Conservation (phyloP, 148 eudicot species). For the Salicornia ramosissima region DNA sequence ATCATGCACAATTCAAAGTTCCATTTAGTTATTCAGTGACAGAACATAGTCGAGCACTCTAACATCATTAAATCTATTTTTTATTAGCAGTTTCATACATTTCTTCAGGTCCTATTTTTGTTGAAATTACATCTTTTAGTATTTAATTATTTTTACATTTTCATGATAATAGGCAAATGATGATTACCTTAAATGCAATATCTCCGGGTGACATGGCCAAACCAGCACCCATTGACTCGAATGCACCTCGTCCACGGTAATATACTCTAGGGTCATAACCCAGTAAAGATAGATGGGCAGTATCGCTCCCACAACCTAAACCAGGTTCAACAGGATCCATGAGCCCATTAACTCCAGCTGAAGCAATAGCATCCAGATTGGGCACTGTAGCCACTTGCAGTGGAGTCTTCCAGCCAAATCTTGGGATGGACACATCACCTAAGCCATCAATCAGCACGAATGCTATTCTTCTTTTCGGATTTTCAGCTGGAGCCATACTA, state of each 20-base stretch:
- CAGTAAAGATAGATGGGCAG: slow-evolving; percentile 91
- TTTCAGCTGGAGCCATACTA: slow-evolving; percentile 49
- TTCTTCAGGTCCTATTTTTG: too few relatives aligned
- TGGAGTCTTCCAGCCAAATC: slow-evolving; percentile 71
- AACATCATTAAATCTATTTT: too few relatives aligned
- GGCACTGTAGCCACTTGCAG: slow-evolving; percentile 63
- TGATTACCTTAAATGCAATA: slow-evolving; percentile 84
- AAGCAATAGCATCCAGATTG: slow-evolving; percentile 80
- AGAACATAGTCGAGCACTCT: background rate
- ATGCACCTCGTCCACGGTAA: slow-evolving; percentile 97
- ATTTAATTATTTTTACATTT: too few relatives aligned
- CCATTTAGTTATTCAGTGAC: background rate
- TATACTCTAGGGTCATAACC: slow-evolving; percentile 94
- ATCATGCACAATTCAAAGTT: background rate
- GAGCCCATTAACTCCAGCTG: slow-evolving; percentile 92
- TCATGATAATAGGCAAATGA: background rate
- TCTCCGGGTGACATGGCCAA: slow-evolving; percentile 98
- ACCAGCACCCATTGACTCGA: slow-evolving; percentile 99
- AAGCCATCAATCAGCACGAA: slow-evolving; percentile 84
- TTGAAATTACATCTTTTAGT: too few relatives aligned
- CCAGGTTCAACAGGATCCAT: slow-evolving; percentile 99
- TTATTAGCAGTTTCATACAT: too few relatives aligned
- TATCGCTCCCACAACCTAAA: slow-evolving; percentile 94
- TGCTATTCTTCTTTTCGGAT: slow-evolving; percentile 74
- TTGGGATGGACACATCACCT: slow-evolving; percentile 91